These are phyloP conservation scores for Hansfordia pulvinata DNA, from an alignment of 2,329 filamentous ascomycete genomes.

Conservation along the genomic window DNA sequence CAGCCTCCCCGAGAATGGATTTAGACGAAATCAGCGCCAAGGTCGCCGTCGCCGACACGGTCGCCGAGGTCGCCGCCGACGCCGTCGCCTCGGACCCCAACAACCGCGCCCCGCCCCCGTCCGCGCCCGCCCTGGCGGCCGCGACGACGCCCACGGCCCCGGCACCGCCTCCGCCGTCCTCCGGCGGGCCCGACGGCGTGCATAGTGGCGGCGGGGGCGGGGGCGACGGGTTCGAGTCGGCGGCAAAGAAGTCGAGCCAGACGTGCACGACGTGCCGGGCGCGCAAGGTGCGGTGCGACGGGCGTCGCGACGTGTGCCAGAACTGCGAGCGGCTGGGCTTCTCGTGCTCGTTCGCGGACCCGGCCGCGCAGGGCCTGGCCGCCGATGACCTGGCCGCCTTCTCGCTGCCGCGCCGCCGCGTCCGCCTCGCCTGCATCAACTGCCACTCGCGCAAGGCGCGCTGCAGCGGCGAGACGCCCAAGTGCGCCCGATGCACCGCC, in stretches of 20 bases:
- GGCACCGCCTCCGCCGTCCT: no score
- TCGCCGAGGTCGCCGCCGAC: conserved; percentile 19
- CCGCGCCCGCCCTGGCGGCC: no score
- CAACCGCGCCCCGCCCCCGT: conserved; percentile 16
- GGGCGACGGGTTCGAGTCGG: no score
- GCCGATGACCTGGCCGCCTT: conserved; percentile 22
- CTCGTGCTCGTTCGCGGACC: conserved; percentile 41
- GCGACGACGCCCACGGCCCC: no score
- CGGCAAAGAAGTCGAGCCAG: conserved; percentile 18
- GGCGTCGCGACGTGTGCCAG: conserved; percentile 36
- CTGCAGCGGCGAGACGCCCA: conserved; percentile 42
- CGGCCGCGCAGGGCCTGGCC: conserved; percentile 18
- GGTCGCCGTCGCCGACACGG: conserved; percentile 18
- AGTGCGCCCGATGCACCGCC: conserved; percentile 35
- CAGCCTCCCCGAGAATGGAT: conserved; percentile 12
- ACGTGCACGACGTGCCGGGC: conserved; percentile 41
- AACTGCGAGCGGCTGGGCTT: conserved; percentile 46
- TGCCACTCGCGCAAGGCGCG: conserved; percentile 45
- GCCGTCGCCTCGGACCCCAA: conserved; percentile 17
- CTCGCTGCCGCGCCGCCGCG: conserved; percentile 36
- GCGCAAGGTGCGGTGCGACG: conserved; percentile 46
- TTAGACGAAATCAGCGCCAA: conserved; percentile 21
- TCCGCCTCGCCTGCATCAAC: conserved; percentile 41
- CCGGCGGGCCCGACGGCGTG: no score
- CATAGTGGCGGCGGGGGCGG: no score